Conservation (phyloP, 129 eudicot genomes). For the Helianthus annuus region DNA sequence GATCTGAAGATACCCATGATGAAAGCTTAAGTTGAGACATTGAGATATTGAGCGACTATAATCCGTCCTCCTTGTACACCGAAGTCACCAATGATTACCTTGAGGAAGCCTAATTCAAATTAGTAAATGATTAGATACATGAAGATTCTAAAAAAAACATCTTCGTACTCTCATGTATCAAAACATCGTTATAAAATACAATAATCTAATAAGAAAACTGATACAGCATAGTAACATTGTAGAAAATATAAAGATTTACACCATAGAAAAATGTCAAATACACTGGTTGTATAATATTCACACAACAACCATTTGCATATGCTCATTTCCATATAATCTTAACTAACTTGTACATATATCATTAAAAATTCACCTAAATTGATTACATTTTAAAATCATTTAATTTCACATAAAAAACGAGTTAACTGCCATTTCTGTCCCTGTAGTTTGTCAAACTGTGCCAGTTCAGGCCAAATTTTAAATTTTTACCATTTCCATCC, state of each 20-base stretch:
- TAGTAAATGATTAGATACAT: neutral
- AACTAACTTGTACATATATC: neutral
- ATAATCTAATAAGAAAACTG: too few species aligned
- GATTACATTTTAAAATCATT: neutral
- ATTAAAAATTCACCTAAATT: neutral
- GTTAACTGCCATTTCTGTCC: too few species aligned
- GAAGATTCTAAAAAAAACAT: neutral
- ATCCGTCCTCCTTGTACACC: neutral
- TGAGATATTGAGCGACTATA: neutral
- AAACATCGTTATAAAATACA: neutral
- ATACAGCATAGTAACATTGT: neutral
- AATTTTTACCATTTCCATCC: too few species aligned
- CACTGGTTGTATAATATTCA: too few species aligned
- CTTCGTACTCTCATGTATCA: neutral
- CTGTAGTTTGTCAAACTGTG: too few species aligned
- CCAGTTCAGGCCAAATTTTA: too few species aligned
- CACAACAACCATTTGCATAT: neutral
- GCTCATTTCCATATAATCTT: too few species aligned
- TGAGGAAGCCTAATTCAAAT: neutral
- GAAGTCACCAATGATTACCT: neutral
- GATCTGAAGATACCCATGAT: slow-evolving; percentile 26
- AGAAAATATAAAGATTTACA: neutral
- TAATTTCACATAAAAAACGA: neutral
- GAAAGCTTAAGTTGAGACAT: slow-evolving; percentile 37
- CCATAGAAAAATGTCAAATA: neutral